Percentiles rank a stretch among this genome's conserved stretches.
Conservation (phyloP, 202 grass and related monocot species). For the Bolboschoenoplectus hybrid region DNA sequence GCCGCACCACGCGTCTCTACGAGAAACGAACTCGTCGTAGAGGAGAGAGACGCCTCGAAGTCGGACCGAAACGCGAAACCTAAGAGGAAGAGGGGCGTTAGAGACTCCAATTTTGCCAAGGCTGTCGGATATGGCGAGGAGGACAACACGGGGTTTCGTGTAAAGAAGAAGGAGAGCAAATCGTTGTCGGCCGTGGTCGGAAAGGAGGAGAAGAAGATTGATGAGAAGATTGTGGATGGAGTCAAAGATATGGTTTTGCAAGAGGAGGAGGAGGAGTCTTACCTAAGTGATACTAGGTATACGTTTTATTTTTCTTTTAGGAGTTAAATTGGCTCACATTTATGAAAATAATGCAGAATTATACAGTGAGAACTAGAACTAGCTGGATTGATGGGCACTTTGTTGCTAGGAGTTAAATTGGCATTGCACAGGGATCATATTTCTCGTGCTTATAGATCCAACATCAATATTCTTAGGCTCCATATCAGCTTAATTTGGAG, state of each 20-base stretch:
- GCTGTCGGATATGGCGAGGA: slow-evolving; percentile 31
- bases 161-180: slow-evolving; percentile 33
- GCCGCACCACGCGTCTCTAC: slow-evolving; percentile 43
- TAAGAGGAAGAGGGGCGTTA: slow-evolving; percentile 42
- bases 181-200: slow-evolving; percentile 21
- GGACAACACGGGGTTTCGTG: not conserved
- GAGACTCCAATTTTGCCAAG: slow-evolving; percentile 34
- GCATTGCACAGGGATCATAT: not conserved
- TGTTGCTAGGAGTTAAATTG: not conserved
- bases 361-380: not conserved
- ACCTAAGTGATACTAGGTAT: slow-evolving; percentile 89
- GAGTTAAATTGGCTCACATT: not conserved
- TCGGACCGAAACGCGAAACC: slow-evolving; percentile 29
- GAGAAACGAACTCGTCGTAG: slow-evolving; percentile 42
- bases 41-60: slow-evolving; percentile 24
- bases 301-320: not conserved
- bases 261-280: slow-evolving; percentile 66
- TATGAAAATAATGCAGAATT: not conserved
- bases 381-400: not conserved
- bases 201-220: slow-evolving; percentile 33
- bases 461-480: not conserved
- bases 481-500: not conserved
- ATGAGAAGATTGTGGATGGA: slow-evolving; percentile 28
- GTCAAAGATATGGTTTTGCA: slow-evolving; percentile 29
- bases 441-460: not conserved